Percentiles rank a stretch among this genome's conserved stretches.
Evolutionary conservation across 2,329 filamentous ascomycete genomes (phyloP).

Genomic region (Alternaria ventricosa): DNA sequence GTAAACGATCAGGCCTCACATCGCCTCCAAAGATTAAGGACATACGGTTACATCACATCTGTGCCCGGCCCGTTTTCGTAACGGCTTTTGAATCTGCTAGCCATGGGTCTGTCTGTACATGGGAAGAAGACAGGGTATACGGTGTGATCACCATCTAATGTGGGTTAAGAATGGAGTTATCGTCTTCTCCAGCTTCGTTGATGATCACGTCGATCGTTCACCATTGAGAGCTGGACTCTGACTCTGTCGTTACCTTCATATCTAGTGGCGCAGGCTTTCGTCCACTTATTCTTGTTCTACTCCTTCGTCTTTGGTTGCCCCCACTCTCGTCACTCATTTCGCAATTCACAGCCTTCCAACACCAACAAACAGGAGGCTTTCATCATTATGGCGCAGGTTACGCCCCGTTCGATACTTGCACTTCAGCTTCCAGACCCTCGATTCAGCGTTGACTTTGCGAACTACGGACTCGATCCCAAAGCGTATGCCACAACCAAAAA

Average conservation of each 20-base stretch:
- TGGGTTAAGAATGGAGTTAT: constrained; percentile 2
- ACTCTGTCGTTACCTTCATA: constrained; percentile 2
- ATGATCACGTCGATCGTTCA: background rate
- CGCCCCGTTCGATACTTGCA: constrained; percentile 21
- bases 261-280: constrained; percentile 5
- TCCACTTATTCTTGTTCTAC: background rate
- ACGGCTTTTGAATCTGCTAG: constrained; percentile 11
- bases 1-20: background rate
- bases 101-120: constrained; percentile 4
- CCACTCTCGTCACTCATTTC: background rate
- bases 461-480: constrained; percentile 13
- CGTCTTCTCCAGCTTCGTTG: constrained; percentile 4
- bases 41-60: background rate
- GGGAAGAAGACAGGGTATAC: background rate
- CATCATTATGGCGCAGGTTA: constrained; percentile 21
- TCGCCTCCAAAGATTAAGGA: constrained; percentile 6
- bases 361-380: background rate
- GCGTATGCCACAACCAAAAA: constrained; percentile 8
- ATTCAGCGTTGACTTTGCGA: constrained; percentile 31
- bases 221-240: constrained; percentile 11
- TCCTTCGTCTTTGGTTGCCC: background rate
- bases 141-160: background rate
- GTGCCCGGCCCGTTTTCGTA: constrained; percentile 1
- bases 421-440: constrained; percentile 32
- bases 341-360: background rate